Base-by-base conservation (phyloP, 2,329 filamentous ascomycete species). In the Cladophialophora carrionii region DNA sequence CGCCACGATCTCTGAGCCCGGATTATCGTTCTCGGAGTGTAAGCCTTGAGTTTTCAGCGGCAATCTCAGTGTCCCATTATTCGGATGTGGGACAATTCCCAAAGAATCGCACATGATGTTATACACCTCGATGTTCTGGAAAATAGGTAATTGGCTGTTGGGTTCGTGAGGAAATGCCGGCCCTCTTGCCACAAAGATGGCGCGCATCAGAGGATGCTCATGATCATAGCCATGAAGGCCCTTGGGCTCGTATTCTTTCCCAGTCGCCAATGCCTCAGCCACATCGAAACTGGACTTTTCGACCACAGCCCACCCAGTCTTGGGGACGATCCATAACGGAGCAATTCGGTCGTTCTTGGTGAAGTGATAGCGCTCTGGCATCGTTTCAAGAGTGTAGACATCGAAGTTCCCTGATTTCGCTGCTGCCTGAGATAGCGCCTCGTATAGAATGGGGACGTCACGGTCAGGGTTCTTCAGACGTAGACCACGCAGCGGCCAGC, bases 191-290 rank as follows among this genome's bases (percentile, higher is more conserved):
- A 98, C 84, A 72, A 99, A 99, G 51, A 99, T 96, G 0, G 95
- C 94, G 46, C 95, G 84, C 95, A 99, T 99, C 52, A 99, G 82
- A 0, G 94, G 93, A 75, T 99, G 89, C 73, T 96, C 89, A 73
- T 96, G 89, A 75, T 99, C 95, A 74, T 98, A 99, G 1, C 95
- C 95, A 74, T 99, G 95, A 1, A 99, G 80, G 1, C 95, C 95
- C 31, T 85, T 85, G 0, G 95, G 95, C 70, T 89, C 84, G 74
- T 97, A 99, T 0, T 86, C 81, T 12, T 85, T 76, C 0, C 86
- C 87, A 12, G 87, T 86, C 61, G 84, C 81, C 67, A 87, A 83
- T 0, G 85, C 91, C 56, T 89, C 82, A 49, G 85, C 81, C 4
- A 96, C 84, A 69, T 96, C 83, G 70, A 96, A 92, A 63, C 96